Percentiles rank a stretch among this genome's conserved stretches.
phyloP scores from a whole-genome alignment of 1,284 basidiomycete genomes.

The Meira nashicola region DNA sequence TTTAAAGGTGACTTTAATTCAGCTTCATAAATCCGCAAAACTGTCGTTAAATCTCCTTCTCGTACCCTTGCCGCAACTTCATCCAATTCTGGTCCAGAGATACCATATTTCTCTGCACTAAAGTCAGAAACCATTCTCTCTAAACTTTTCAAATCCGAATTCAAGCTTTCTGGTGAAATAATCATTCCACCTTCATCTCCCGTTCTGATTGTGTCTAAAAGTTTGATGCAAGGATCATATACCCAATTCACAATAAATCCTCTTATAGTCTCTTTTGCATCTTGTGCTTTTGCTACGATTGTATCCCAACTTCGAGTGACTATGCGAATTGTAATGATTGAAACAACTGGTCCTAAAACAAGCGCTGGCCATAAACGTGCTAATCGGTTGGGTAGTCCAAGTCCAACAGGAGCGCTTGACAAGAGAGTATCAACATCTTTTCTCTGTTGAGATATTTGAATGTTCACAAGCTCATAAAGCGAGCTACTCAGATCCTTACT shows the following conservation, averaged over 20 bases:
- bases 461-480: background rate
- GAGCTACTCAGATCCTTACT: background rate
- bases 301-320: conserved; percentile 35
- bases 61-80: conserved; percentile 66
- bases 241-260: conserved; percentile 82
- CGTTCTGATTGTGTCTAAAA: conserved; percentile 74
- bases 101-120: conserved; percentile 71
- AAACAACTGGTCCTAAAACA: conserved; percentile 32
- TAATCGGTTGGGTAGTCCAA: conserved; percentile 28
- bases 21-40: conserved; percentile 82
- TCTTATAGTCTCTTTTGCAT: conserved; percentile 65
- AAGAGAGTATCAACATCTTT: background rate
- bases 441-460: background rate
- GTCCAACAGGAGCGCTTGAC: conserved; percentile 5
- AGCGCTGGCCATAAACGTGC: conserved; percentile 41
- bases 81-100: conserved; percentile 60
- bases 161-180: conserved; percentile 70
- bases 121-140: conserved; percentile 87
- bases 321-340: conserved; percentile 22
- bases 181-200: conserved; percentile 66
- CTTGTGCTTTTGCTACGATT: conserved; percentile 56
- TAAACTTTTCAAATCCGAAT: conserved; percentile 77
- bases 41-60: conserved; percentile 78
- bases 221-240: conserved; percentile 75
- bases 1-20: conserved; percentile 82